Base-by-base conservation (phyloP, 352 stramenopile species). In the Globisporangium polare region DNA sequence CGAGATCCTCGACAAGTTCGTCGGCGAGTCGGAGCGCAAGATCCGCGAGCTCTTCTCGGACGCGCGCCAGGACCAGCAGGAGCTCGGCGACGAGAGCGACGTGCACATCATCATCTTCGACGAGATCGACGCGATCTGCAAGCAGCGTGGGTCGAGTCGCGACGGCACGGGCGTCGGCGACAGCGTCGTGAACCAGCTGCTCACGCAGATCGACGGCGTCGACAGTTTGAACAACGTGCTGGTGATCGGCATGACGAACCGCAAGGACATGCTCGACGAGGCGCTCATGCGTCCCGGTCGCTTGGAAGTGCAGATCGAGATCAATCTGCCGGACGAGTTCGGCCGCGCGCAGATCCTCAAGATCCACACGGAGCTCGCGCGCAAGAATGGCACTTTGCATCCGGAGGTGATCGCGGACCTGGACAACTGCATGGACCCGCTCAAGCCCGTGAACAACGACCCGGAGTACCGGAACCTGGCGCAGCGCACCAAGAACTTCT, bases 31-130 rank as follows among this genome's bases (percentile, higher is more conserved):
- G 24, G 98, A 99, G 80, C 94, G 98, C 71, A 99, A 99, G 80
- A 99, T 99, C 65, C 90, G 98, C 43, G 96, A 98, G 55, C 81
- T 99, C 1, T 99, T 99, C 73, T 84, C 91, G 1, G 97, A 99
- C 60, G 97, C 97, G 10, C 78, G 84, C 27, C 72, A 90, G 59
- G 86, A 95, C 58, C 83, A 95, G 58, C 75, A 95, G 53, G 87
- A 98, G 53, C 68, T 97, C 22, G 97, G 97, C 53, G 97, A 99
- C 62, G 92, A 98, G 58, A 98, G 87, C 58, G 97, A 98, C 65
- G 87, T 99, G 53, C 98, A 99, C 74, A 99, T 99, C 71, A 98
- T 99, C 71, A 99, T 99, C 72, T 98, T 99, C 68, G 98, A 99
- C 78, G 98, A 99, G 76, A 99, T 99, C 75, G 98, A 99, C 82